Conservation (phyloP, 2,329 filamentous ascomycete species). For the Fusarium heterosporum region DNA sequence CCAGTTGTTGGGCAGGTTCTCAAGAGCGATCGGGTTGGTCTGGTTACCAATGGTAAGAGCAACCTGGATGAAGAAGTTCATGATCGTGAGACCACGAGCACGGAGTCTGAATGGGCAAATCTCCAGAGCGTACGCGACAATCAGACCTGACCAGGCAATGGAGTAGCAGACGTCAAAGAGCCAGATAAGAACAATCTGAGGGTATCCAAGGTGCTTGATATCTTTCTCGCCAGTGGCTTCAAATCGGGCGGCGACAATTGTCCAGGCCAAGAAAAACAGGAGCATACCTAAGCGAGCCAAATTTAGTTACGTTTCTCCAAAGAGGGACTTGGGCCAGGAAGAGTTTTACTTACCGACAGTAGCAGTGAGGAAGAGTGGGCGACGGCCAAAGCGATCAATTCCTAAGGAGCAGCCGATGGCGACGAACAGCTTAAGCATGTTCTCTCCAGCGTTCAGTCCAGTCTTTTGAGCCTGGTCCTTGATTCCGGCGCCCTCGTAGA, state of each 20-base stretch:
- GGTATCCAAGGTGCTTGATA: slow-evolving; percentile 57
- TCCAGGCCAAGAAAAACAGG: slow-evolving; percentile 31
- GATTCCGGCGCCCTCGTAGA: slow-evolving; percentile 72
- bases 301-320: not conserved
- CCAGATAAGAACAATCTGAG: slow-evolving; percentile 70
- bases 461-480: slow-evolving; percentile 64
- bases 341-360: slow-evolving; percentile 42
- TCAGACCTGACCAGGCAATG: slow-evolving; percentile 68
- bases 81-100: slow-evolving; percentile 70
- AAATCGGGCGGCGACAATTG: slow-evolving; percentile 20
- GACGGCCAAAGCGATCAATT: slow-evolving; percentile 56
- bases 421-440: slow-evolving; percentile 26
- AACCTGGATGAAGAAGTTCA: slow-evolving; percentile 73
- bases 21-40: slow-evolving; percentile 74
- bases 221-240: slow-evolving; percentile 9
- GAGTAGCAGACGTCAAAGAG: slow-evolving; percentile 70
- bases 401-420: slow-evolving; percentile 20
- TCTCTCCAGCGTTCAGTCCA: slow-evolving; percentile 24
- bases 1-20: slow-evolving; percentile 69
- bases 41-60: slow-evolving; percentile 71
- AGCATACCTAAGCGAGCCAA: slow-evolving; percentile 54
- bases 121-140: slow-evolving; percentile 69
- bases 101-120: slow-evolving; percentile 70
- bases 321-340: accelerated
- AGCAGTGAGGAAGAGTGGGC: slow-evolving; percentile 65